These are phyloP conservation scores for Tulasnella sp. DNA, from an alignment of 768 basidiomycete genomes.

Conservation along the genomic window DNA sequence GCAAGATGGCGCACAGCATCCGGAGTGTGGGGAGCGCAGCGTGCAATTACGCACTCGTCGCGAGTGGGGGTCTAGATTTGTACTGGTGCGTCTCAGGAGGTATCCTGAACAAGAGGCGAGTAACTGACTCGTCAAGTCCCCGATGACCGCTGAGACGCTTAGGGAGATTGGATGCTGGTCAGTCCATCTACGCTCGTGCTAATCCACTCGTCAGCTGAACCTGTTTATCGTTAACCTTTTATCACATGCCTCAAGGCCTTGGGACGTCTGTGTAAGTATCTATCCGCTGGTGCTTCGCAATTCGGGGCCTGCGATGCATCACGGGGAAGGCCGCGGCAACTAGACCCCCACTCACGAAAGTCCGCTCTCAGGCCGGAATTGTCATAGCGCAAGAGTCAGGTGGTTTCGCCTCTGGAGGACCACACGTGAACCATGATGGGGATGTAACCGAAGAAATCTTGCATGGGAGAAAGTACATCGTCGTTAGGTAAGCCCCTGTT, in stretches of 20 bases:
- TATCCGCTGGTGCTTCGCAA: background rate
- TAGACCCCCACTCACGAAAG: background rate
- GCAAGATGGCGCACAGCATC: slow-evolving; percentile 83
- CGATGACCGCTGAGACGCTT: slow-evolving; percentile 15
- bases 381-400: slow-evolving; percentile 93
- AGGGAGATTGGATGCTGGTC: slow-evolving; percentile 83
- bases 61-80: slow-evolving; percentile 84
- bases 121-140: slow-evolving; percentile 30
- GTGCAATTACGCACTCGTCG: slow-evolving; percentile 80
- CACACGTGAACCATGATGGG: slow-evolving; percentile 45
- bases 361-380: slow-evolving; percentile 66
- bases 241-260: slow-evolving; percentile 54
- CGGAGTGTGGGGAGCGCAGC: slow-evolving; percentile 84
- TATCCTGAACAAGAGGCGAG: background rate
- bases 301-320: background rate
- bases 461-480: slow-evolving; percentile 77
- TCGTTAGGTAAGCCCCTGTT: slow-evolving; percentile 49
- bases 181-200: slow-evolving; percentile 39
- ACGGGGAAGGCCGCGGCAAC: background rate
- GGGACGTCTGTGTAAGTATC: slow-evolving; percentile 76
- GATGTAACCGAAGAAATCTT: slow-evolving; percentile 71
- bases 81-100: slow-evolving; percentile 65
- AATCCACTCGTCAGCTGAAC: background rate
- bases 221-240: slow-evolving; percentile 16
- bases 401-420: slow-evolving; percentile 73